Percentiles rank a stretch among this genome's conserved stretches.
These are phyloP conservation scores for Starmerella powellii DNA, from an alignment of 805 yeast species.

Conservation along the genomic window DNA sequence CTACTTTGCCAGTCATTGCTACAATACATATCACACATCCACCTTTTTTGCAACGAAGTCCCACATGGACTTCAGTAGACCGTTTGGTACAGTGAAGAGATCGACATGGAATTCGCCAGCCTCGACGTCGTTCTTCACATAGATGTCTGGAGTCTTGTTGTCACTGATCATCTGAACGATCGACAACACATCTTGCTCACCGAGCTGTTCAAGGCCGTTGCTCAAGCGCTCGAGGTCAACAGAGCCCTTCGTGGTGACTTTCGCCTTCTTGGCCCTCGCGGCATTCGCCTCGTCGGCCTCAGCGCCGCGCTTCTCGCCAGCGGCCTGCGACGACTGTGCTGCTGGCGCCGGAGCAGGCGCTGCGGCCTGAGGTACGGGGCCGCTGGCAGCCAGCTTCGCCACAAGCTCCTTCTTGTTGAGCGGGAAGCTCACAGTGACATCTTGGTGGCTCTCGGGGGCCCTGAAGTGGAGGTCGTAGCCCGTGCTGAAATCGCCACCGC, in stretches of 20 bases:
- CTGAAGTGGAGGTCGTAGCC: constrained; percentile 82
- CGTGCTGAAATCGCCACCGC: constrained; percentile 76
- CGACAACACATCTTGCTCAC: constrained; percentile 84
- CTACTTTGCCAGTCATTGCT: no score
- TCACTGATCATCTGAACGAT: constrained; percentile 97
- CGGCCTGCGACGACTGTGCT: constrained; percentile 19
- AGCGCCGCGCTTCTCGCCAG: constrained; percentile 32
- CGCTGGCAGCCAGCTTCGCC: constrained; percentile 64
- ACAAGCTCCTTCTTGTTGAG: constrained; percentile 60
- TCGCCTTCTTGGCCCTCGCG: constrained; percentile 29
- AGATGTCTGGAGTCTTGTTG: constrained; percentile 89
- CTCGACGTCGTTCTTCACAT: constrained; percentile 86
- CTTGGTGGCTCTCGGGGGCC: constrained; percentile 62
- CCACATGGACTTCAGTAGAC: constrained; percentile 81
- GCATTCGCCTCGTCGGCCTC: constrained; percentile 24
- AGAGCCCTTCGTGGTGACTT: constrained; percentile 38
- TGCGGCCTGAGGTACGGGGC: constrained; percentile 53
- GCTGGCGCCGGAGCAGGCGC: constrained; percentile 6
- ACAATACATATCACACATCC: constrained; percentile 13
- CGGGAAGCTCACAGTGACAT: constrained; percentile 68
- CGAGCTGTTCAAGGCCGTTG: constrained; percentile 72
- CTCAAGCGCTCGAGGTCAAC: constrained; percentile 87
- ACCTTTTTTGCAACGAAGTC: constrained; percentile 74
- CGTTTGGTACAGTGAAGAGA: constrained; percentile 83
- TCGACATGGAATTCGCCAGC: constrained; percentile 97